Evolutionary conservation across 2,329 filamentous ascomycete species (phyloP).

Genomic region (Fusarium floridanum): DNA sequence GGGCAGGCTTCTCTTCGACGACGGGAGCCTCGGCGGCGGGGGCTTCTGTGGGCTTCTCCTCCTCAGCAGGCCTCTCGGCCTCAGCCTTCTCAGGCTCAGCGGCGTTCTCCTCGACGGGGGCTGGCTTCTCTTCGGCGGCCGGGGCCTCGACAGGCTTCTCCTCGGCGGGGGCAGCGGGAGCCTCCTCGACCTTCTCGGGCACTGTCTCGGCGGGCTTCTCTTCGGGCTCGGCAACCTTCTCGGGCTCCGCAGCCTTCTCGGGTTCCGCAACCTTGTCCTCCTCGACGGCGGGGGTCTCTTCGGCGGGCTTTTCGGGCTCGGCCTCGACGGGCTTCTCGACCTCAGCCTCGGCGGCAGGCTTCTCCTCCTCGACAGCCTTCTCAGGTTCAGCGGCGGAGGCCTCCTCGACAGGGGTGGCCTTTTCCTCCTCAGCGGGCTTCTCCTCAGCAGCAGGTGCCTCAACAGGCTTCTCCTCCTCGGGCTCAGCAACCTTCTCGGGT

Average conservation of each 20-base stretch:
- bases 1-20: not conserved
- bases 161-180: not conserved
- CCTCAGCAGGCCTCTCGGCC: not conserved
- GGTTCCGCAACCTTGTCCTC: not conserved
- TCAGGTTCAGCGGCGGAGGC: not conserved
- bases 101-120: not conserved
- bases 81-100: not conserved
- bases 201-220: conserved; percentile 1
- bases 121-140: not conserved
- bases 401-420: not conserved
- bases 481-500: too few relatives aligned
- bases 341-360: not conserved
- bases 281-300: not conserved
- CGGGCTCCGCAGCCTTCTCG: not conserved
- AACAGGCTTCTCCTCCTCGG: not conserved
- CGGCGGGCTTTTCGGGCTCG: not conserved
- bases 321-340: not conserved
- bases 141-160: not conserved
- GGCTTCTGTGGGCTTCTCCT: not conserved
- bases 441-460: not conserved
- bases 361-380: not conserved
- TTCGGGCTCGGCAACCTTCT: not conserved
- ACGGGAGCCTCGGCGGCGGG: not conserved
- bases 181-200: not conserved
- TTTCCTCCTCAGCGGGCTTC: not conserved